Conservation (phyloP, 179 eudicot species). For the Actinidia arguta region DNA sequence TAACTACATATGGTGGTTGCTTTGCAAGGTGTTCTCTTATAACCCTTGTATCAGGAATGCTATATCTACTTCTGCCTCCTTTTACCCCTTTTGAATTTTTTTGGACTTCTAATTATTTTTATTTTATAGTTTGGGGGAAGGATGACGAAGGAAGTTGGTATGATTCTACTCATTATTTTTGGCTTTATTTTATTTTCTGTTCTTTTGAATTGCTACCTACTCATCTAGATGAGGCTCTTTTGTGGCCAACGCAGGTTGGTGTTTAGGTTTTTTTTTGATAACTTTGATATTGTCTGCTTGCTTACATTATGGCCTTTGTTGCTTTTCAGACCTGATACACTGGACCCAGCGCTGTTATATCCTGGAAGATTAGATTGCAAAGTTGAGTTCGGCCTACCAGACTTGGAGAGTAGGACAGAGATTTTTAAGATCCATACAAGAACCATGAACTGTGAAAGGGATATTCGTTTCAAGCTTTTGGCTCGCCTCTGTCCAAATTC, state of each 20-base stretch:
- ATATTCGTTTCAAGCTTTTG: conserved; percentile 88
- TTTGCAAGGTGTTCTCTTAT: background rate
- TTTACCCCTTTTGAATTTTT: no score
- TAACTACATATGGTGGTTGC: background rate
- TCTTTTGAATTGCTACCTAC: background rate
- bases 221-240: background rate
- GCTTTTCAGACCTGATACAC: conserved; percentile 80
- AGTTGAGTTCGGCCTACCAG: conserved; percentile 98
- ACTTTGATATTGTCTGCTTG: background rate
- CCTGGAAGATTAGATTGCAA: conserved; percentile 96
- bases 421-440: conserved; percentile 95
- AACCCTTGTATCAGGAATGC: background rate
- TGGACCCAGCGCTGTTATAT: conserved; percentile 93
- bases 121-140: background rate
- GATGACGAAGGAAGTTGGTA: background rate
- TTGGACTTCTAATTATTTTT: background rate
- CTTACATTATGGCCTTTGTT: conserved; percentile 4
- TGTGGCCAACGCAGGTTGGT: background rate
- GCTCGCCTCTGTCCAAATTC: conserved; percentile 99
- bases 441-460: conserved; percentile 98
- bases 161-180: background rate
- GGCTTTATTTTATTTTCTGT: background rate
- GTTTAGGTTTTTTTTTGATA: background rate
- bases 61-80: no score
- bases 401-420: conserved; percentile 93